Base-by-base conservation (phyloP, 257 asterid species). In the Ocimum tenuiflorum region DNA sequence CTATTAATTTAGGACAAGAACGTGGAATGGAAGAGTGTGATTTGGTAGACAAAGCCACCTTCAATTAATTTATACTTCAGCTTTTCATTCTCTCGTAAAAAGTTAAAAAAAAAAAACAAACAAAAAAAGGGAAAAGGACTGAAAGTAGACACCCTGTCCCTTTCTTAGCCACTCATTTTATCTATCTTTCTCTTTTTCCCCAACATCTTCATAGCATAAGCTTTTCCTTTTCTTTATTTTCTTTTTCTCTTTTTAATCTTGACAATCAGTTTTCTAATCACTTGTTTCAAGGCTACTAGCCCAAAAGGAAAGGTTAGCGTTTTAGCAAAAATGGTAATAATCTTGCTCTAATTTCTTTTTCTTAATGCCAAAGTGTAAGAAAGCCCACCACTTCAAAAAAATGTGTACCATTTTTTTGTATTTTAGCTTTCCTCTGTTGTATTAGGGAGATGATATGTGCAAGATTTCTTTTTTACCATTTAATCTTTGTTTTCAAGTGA, bases 81-180 rank as follows among this genome's bases (percentile, higher is more conserved):
- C 69, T 62, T 52, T 51, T 47, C 17, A 13, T 3, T 33, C 10
- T 27, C 63, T 52, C 65, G 53, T 55, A 9, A 68, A 52, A 74
- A 57, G 71, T 11, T 45, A 3, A 54, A 13, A 13, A 29, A 3
- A 50, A 22, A 50, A n/a, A n/a, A n/a, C n/a, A n/a, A n/a, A n/a
- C n/a, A 3, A 29, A 2, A 33, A 17, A 6, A 3, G 27, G 4
- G 33, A 46, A 35, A 15, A 19, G 38, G 29, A 57, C 3, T 20
- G 65, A 61, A 74, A 80, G 78, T 59, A 48, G 55, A 75, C 83
- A 70, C 77, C 63, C 80, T 76, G 87, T 83, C 83, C 76, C 82
- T 77, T 76, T 85, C 82, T 53, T 67, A 33, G 81, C 87, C 89
- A 81, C 89, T 79, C 82, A 70, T 75, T 67, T 79, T 23, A 36